Percentiles rank a stretch among this genome's conserved stretches.
Conservation (phyloP, 148 eudicot species). For the Pharnaceum exiguum region DNA sequence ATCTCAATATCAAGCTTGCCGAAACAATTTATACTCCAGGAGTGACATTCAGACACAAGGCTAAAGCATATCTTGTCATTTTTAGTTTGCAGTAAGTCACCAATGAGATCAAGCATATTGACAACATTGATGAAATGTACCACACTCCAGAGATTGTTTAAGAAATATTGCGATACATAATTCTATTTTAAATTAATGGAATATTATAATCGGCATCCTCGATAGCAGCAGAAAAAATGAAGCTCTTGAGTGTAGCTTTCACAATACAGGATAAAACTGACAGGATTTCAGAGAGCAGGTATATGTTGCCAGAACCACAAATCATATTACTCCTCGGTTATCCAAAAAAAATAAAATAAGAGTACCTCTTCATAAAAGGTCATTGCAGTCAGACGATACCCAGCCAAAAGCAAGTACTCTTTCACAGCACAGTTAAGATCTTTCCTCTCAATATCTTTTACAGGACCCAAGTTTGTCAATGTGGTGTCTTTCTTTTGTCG, state of each 20-base stretch:
- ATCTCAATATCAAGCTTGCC: too few species aligned
- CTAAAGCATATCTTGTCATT: too few species aligned
- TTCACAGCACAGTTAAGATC: conserved; percentile 95
- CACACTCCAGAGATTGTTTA: too few species aligned
- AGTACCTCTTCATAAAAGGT: conserved; percentile 97
- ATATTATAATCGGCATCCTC: too few species aligned
- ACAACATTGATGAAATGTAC: too few species aligned
- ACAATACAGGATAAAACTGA: neutral
- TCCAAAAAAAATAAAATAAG: neutral
- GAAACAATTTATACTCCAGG: too few species aligned
- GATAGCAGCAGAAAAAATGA: too few species aligned
- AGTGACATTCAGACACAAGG: too few species aligned
- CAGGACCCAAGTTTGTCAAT: conserved; percentile 70
- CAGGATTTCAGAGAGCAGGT: neutral
- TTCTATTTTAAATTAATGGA: too few species aligned
- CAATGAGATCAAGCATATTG: too few species aligned
- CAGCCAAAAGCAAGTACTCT: conserved; percentile 89
- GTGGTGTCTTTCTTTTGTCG: conserved; percentile 46
- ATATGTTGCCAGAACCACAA: neutral
- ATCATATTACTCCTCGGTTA: neutral
- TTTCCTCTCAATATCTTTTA: conserved; percentile 77
- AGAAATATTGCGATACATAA: too few species aligned
- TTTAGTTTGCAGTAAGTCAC: too few species aligned
- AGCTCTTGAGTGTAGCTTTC: neutral
- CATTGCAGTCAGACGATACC: conserved; percentile 97